Evolutionary conservation across 805 yeast species (phyloP).

Genomic region (Starmerella powellii): DNA sequence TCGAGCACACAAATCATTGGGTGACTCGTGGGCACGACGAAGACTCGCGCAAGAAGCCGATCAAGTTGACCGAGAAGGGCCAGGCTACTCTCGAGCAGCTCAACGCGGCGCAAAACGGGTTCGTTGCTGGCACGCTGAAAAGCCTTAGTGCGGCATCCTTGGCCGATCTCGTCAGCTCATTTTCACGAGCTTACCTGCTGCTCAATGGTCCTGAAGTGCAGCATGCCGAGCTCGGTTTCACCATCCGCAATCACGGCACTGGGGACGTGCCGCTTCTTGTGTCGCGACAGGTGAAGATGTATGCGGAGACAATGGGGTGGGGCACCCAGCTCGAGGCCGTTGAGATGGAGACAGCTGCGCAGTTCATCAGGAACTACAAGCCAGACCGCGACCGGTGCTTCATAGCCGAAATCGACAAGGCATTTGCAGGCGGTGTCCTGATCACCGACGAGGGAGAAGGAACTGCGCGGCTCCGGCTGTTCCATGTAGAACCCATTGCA

Average conservation of each 20-base stretch:
- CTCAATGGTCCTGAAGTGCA: background rate
- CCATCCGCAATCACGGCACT: background rate
- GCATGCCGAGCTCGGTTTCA: background rate
- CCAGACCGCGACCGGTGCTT: slow-evolving; percentile 2
- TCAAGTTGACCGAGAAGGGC: background rate
- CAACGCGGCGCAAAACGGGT: background rate
- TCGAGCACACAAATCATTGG: slow-evolving; percentile 1
- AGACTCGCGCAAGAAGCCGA: background rate
- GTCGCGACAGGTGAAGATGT: slow-evolving; percentile 5
- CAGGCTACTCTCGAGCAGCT: background rate
- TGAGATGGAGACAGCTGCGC: background rate
- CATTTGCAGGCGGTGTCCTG: slow-evolving; percentile 4
- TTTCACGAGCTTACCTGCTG: background rate
- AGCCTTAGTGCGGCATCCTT: background rate
- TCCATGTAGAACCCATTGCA: slow-evolving; percentile 8
- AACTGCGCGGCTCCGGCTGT: background rate
- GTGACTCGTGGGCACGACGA: background rate
- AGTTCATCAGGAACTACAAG: background rate
- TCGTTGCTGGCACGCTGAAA: background rate
- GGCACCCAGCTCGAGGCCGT: background rate
- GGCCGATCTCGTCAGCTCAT: background rate
- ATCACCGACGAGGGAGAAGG: slow-evolving; percentile 1
- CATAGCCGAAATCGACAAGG: slow-evolving; percentile 4
- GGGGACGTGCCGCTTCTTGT: slow-evolving; percentile 2
- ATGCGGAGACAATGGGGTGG: slow-evolving; percentile 1